Base-by-base conservation (phyloP, 495 filamentous ascomycete species). In the Hyaloscypha bicolor region DNA sequence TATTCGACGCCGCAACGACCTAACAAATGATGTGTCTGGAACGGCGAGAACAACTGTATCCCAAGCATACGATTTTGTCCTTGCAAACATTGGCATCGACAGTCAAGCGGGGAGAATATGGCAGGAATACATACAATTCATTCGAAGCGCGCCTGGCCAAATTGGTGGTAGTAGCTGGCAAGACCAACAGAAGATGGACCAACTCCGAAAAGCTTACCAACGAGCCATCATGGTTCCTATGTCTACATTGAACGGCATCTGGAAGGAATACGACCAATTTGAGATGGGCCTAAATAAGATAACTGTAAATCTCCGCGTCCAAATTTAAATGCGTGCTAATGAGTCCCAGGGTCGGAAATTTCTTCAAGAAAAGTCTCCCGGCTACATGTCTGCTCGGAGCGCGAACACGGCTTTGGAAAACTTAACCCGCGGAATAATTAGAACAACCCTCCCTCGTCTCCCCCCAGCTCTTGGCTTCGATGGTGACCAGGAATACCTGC, bases 251-350 rank as follows among this genome's bases (percentile, higher is more conserved):
- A 92, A 93, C 71, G 82, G 81, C 14, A 76, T 99, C 11, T 99
- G 95, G 95, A 97, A 95, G 78, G 94, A 99, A 74, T 99, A 98
- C 73, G 93, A 97, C 77, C 85, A 88, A 71, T 99, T 98, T 73
- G 95, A 99, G 78, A 91, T 93, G 87, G 85, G 87, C 9, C 77
- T 97, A 37, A 97, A 97, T 78, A 98, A 97, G 77, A 81, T 91
- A 19, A 72, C 72, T 33, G 72, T 74, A 71, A 64, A 66, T 67
- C 16, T 31, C 42, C 62, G 60, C 65, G 48, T 57, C 60, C 65
- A 63, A 79, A 55, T 70, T 74, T 70, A 77, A 71, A 42, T 68
- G 55, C 55, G 60, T 67, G 64, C 60, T 64, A 60, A 62, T 22
- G n/a, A n/a, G 30, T 55, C 3, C 33, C 67, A 94, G 92, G 96